Conservation (phyloP, 176 grass and related monocot genomes). For the Avena insularis region DNA sequence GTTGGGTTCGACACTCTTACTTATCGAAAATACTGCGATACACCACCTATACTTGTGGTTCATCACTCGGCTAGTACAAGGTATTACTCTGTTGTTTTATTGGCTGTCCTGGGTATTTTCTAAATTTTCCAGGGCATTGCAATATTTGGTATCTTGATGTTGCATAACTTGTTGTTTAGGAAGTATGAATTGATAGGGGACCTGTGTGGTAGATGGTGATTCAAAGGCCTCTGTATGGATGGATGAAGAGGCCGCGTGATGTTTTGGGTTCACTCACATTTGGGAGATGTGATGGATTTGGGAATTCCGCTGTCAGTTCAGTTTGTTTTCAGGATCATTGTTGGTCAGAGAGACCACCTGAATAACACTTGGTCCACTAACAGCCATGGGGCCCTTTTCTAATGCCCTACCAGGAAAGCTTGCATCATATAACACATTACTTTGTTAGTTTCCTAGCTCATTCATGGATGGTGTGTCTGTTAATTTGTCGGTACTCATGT, state of each 20-base stretch:
- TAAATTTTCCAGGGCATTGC: neutral
- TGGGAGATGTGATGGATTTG: neutral
- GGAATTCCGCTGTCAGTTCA: neutral
- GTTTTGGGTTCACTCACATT: conserved; percentile 4
- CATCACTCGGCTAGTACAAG: too few relatives aligned
- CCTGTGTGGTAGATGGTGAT: neutral
- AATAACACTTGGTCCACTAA: conserved; percentile 30
- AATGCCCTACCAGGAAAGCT: neutral
- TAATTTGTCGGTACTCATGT: neutral
- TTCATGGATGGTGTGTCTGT: conserved; percentile 11
- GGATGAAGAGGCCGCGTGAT: neutral
- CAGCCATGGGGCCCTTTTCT: neutral
- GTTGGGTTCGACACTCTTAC: too few relatives aligned
- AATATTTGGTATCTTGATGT: neutral
- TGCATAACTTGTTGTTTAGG: neutral
- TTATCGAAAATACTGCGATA: too few relatives aligned
- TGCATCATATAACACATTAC: conserved; percentile 36
- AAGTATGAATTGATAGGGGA: neutral
- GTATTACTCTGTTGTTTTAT: neutral
- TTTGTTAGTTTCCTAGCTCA: conserved; percentile 34
- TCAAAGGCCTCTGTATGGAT: neutral
- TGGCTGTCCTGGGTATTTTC: conserved; percentile 11
- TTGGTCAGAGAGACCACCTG: neutral
- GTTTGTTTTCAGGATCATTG: neutral
- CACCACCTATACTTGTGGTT: too few relatives aligned